These are phyloP conservation scores for Bullera alba DNA, from an alignment of 768 basidiomycete genomes.

Conservation along the genomic window DNA sequence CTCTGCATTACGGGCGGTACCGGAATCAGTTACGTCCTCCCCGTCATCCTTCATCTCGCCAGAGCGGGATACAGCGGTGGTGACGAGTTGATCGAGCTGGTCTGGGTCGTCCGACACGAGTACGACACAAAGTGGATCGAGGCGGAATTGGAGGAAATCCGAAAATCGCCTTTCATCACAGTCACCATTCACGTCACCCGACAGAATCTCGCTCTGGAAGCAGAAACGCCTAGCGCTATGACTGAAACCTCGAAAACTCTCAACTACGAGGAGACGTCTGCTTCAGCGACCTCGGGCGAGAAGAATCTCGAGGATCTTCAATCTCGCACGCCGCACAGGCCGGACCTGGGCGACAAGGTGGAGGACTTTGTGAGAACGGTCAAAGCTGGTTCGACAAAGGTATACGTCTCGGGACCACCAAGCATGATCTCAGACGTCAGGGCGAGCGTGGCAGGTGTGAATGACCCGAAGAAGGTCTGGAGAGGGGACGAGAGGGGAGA, in stretches of 20 bases:
- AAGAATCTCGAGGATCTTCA: not conserved
- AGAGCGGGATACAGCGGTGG: not conserved
- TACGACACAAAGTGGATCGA: conserved; percentile 21
- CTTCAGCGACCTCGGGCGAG: not conserved
- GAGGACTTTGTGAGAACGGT: not conserved
- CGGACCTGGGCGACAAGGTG: not conserved
- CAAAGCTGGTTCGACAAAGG: not conserved
- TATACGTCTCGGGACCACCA: not conserved
- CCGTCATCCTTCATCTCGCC: conserved; percentile 14
- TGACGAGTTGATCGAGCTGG: conserved; percentile 12
- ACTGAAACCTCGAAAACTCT: not conserved
- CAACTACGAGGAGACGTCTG: not conserved
- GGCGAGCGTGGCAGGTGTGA: not conserved
- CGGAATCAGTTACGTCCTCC: conserved; percentile 27
- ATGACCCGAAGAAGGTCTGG: not conserved
- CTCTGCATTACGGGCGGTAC: conserved; percentile 26
- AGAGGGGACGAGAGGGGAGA: not conserved
- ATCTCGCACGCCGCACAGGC: not conserved
- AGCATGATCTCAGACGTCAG: not conserved
- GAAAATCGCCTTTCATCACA: conserved; percentile 6
- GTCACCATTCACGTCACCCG: conserved; percentile 18
- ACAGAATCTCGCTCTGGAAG: too few species aligned
- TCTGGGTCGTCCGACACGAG: conserved; percentile 23
- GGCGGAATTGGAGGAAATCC: conserved; percentile 15
- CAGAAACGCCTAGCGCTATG: too few species aligned